A percentile compares a stretch with the other conserved stretches of the same genome.
phyloP scores from a whole-genome alignment of 768 basidiomycete species.

The Mycena leptocephala region DNA sequence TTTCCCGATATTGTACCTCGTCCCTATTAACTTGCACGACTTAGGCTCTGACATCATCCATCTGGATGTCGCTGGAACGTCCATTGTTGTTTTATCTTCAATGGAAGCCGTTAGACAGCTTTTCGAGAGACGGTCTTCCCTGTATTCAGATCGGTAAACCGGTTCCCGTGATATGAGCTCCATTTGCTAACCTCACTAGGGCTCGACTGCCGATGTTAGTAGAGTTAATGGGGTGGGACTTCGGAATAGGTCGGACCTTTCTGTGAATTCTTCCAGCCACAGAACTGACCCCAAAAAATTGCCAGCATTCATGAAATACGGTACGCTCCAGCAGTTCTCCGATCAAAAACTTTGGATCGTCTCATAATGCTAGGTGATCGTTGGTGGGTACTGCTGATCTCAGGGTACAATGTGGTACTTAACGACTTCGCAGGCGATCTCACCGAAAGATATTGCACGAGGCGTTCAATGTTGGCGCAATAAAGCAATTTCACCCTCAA shows the following conservation, averaged over 20 bases:
- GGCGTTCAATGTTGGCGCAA: neutral
- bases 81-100: neutral
- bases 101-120: neutral
- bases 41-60: too few relatives aligned
- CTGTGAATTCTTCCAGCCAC: too few relatives aligned
- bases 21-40: too few relatives aligned
- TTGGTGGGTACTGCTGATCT: neutral
- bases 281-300: neutral
- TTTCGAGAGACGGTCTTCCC: neutral
- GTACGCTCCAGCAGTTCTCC: neutral
- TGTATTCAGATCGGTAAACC: neutral
- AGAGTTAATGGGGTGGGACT: too few relatives aligned
- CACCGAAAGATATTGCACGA: conserved; percentile 15
- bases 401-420: neutral
- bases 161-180: neutral
- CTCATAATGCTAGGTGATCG: neutral
- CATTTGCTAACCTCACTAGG: neutral
- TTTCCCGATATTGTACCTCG: too few relatives aligned
- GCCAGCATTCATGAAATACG: neutral
- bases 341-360: neutral
- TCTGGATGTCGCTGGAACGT: too few relatives aligned
- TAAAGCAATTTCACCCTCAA: conserved; percentile 8
- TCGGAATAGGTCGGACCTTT: too few relatives aligned
- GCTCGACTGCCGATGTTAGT: too few relatives aligned
- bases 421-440: neutral